Evolutionary conservation across 1,139 yeast genomes (phyloP).

Genomic region (Magnusiomyces fungicola): DNA sequence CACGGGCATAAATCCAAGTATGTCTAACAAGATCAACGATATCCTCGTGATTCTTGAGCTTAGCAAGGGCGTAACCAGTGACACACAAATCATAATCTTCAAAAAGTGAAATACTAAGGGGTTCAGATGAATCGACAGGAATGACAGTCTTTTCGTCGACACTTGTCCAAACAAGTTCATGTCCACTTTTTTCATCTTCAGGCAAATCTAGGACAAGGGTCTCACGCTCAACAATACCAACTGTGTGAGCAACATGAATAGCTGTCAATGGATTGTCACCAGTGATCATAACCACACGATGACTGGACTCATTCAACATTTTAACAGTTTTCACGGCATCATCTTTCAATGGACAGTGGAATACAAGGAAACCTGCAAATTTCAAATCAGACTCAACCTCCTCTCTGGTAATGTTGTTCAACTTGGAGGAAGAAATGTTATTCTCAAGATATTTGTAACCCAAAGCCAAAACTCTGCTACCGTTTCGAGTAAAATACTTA

Average conservation of each 20-base stretch:
- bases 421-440: conserved; percentile 43
- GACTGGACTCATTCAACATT: conserved; percentile 92
- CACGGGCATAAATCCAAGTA: conserved; percentile 97
- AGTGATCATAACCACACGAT: conserved; percentile 90
- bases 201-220: conserved; percentile 84
- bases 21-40: conserved; percentile 68
- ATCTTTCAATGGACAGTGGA: conserved; percentile 92
- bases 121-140: conserved; percentile 58
- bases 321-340: conserved; percentile 88
- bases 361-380: conserved; percentile 91
- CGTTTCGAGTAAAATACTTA: conserved; percentile 88
- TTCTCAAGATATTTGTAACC: conserved; percentile 71
- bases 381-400: conserved; percentile 63
- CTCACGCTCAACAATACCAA: conserved; percentile 73
- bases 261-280: conserved; percentile 99
- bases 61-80: conserved; percentile 83
- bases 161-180: conserved; percentile 75
- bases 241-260: conserved; percentile 94
- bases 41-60: conserved; percentile 48
- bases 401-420: conserved; percentile 58
- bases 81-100: conserved; percentile 77
- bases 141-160: conserved; percentile 68
- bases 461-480: conserved; percentile 92
- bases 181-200: conserved; percentile 42
- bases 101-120: conserved; percentile 52